Evolutionary conservation across 257 asterid species (phyloP).

Genomic region (Solanum tacnaense): DNA sequence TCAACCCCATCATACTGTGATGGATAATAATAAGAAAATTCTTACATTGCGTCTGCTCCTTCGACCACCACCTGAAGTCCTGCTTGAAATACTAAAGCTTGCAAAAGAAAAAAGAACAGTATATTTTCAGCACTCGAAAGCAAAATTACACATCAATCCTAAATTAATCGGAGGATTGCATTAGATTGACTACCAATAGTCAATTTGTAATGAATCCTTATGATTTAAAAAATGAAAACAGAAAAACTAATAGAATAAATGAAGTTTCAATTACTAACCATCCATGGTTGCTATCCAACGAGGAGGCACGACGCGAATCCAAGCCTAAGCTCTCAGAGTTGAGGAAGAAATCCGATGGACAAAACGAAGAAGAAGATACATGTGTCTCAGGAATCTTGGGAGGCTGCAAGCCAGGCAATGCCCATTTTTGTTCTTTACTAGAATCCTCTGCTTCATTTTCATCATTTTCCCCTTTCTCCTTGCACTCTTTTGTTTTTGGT

Average conservation of each 20-base stretch:
- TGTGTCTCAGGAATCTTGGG: conserved; percentile 22
- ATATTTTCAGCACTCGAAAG: neutral
- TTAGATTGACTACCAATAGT: neutral
- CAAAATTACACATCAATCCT: neutral
- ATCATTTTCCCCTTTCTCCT: conserved; percentile 14
- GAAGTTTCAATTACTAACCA: conserved; percentile 26
- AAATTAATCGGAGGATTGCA: neutral
- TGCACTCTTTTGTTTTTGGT: conserved; percentile 25
- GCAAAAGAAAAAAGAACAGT: conserved; percentile 10
- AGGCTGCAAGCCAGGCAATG: conserved; percentile 47
- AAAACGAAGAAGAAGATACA: conserved; percentile 47
- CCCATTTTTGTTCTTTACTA: conserved; percentile 33
- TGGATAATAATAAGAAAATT: neutral
- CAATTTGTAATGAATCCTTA: neutral
- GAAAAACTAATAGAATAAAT: neutral
- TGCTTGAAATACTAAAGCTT: conserved; percentile 37
- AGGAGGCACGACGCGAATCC: conserved; percentile 31
- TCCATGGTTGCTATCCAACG: conserved; percentile 51
- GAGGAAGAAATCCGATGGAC: conserved; percentile 55
- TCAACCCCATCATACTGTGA: neutral
- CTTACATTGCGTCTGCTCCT: conserved; percentile 66
- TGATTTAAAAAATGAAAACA: neutral
- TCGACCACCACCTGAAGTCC: conserved; percentile 37
- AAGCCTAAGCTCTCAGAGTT: conserved; percentile 68
- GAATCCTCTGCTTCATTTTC: conserved; percentile 29